Base-by-base conservation (phyloP, 345 rosid species). In the Melaleuca alternifolia region DNA sequence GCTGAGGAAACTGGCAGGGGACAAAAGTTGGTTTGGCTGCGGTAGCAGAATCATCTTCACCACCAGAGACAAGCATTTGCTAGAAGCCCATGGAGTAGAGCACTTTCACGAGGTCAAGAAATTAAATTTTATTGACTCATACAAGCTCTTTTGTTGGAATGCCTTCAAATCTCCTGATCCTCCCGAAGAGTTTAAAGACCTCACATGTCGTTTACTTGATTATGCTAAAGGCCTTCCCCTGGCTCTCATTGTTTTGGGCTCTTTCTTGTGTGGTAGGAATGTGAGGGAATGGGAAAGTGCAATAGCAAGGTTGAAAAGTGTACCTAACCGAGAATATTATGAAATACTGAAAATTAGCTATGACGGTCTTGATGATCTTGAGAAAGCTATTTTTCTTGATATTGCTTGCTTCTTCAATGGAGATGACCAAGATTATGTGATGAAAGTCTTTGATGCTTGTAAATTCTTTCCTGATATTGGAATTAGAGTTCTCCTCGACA, bases 41-140 rank as follows among this genome's bases (percentile, higher is more conserved):
- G 89, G 92, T 51, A 90, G 90, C 53, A 87, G 88, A 85, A 85
- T 90, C 30, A 48, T 90, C 20, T n/a, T 90, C 46, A 90, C 91
- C n/a, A 88, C 91, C 10, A 85, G 90, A 86, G 88, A 90, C 62
- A 84, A 81, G 52, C 86, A 86, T 87, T 51, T 88, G 56, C 88
- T 88, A 0, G 85, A 57, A n/a, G 87, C 81, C n/a, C 86, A 87
- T 54, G 87, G 87, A 53, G 85, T 85, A 5, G 46, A 86, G 26
- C 46, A 61, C 30, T 65, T 62, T 26, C 56, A 89, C 54, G 85
- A 87, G 83, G 83, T 82, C 46, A 54, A 86, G 84, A 54, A 57
- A 54, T 51, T 89, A 59, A 65, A 84, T 54, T 54, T 59, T 33
- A 37, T 77, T 11, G 85, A 87, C 23, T 84, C 89, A 6, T 83